Evolutionary conservation across 768 basidiomycete genomes (phyloP).

Genomic region (Candolleomyces eurysporus): DNA sequence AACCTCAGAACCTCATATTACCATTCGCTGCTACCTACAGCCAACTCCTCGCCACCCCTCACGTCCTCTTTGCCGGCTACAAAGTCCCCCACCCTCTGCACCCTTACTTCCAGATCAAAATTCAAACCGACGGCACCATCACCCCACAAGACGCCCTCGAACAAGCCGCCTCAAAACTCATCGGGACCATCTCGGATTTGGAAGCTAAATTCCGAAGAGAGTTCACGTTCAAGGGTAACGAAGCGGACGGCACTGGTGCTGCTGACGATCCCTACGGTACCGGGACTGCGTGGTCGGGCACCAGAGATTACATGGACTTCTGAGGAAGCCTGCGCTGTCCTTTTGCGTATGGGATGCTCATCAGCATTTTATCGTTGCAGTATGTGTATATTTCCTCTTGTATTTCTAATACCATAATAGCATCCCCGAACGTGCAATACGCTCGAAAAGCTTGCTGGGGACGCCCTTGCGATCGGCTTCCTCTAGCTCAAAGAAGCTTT

Average conservation of each 20-base stretch:
- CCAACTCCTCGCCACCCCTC: slow-evolving; percentile 85
- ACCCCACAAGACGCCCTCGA: slow-evolving; percentile 84
- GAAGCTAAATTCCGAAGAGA: slow-evolving; percentile 80
- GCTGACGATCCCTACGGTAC: slow-evolving; percentile 51
- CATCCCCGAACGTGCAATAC: background rate
- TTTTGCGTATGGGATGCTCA: background rate
- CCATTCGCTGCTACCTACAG: slow-evolving; percentile 55
- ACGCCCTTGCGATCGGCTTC: background rate
- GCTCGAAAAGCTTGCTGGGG: background rate
- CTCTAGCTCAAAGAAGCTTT: too few species aligned
- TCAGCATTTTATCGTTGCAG: background rate
- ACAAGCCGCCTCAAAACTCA: slow-evolving; percentile 78
- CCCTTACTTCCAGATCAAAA: slow-evolving; percentile 90
- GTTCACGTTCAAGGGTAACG: slow-evolving; percentile 72
- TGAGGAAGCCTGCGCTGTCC: background rate
- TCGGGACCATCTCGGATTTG: slow-evolving; percentile 63
- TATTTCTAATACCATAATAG: background rate
- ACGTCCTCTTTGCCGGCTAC: slow-evolving; percentile 95
- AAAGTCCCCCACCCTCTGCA: slow-evolving; percentile 67
- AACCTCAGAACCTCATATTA: background rate
- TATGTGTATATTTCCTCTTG: background rate
- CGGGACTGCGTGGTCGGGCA: slow-evolving; percentile 2
- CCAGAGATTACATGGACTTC: slow-evolving; percentile 2
- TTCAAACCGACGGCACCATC: slow-evolving; percentile 88
- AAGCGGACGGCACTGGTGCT: slow-evolving; percentile 19